Evolutionary conservation across 2,329 filamentous ascomycete genomes (phyloP).

Genomic region (Fonsecaea nubica): DNA sequence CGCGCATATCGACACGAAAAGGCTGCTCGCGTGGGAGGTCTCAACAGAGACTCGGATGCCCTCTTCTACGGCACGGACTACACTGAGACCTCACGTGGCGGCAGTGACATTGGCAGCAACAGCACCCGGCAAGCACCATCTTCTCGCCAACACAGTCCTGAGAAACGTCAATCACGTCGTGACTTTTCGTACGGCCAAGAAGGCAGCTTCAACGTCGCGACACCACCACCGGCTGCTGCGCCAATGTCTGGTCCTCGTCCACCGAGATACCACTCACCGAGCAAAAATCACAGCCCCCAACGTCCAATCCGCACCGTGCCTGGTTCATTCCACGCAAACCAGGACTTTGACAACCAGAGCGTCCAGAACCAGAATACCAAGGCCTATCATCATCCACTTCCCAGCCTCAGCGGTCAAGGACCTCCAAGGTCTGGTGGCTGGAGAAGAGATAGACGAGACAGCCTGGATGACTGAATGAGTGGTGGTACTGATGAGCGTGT

Average conservation of each 20-base stretch:
- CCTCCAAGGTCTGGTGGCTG: slow-evolving; percentile 32
- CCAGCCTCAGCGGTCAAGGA: slow-evolving; percentile 50
- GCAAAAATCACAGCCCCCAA: slow-evolving; percentile 31
- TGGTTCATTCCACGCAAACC: slow-evolving; percentile 52
- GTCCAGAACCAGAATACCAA: slow-evolving; percentile 53
- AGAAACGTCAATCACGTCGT: slow-evolving; percentile 36
- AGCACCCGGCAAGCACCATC: slow-evolving; percentile 43
- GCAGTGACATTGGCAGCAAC: slow-evolving; percentile 41
- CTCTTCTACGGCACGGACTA: slow-evolving; percentile 80
- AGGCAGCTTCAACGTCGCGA: slow-evolving; percentile 31
- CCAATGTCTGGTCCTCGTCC: slow-evolving; percentile 29
- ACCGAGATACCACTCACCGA: slow-evolving; percentile 30
- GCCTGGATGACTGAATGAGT: slow-evolving; percentile 38
- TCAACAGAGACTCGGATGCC: slow-evolving; percentile 83
- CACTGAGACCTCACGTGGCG: slow-evolving; percentile 63
- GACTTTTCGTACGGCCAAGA: slow-evolving; percentile 40
- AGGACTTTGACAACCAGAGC: slow-evolving; percentile 51
- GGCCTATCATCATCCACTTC: slow-evolving; percentile 64
- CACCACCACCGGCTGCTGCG: slow-evolving; percentile 25
- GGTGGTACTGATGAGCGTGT: not conserved
- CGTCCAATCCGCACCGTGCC: slow-evolving; percentile 41
- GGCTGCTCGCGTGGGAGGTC: slow-evolving; percentile 82
- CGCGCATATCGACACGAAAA: slow-evolving; percentile 85
- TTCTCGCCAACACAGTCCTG: slow-evolving; percentile 31
- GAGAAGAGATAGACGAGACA: slow-evolving; percentile 36